A percentile compares a stretch with the other conserved stretches of the same genome.
These are phyloP conservation scores for Magnolia sinica DNA, from an alignment of 164 flowering plant species.

Conservation along the genomic window DNA sequence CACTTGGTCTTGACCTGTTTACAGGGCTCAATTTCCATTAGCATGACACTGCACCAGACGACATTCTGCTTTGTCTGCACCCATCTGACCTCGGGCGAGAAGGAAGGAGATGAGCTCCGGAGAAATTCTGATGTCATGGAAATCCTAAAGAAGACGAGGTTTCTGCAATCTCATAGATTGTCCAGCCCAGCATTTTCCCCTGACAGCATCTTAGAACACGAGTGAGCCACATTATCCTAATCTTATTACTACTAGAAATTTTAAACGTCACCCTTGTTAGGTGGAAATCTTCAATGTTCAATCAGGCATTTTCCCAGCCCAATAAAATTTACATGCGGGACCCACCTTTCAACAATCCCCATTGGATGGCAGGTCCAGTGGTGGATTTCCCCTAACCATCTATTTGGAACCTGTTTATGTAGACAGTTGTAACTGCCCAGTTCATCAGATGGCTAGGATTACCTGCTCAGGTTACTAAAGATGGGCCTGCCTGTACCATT, in stretches of 20 bases:
- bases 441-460: too few relatives aligned
- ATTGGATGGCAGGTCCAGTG: too few relatives aligned
- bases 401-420: too few relatives aligned
- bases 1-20: neutral
- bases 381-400: too few relatives aligned
- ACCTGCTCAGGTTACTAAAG: too few relatives aligned
- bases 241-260: neutral
- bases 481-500: neutral
- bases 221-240: constrained; percentile 23
- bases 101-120: constrained; percentile 65
- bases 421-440: too few relatives aligned
- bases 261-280: too few relatives aligned
- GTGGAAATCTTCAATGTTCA: too few relatives aligned
- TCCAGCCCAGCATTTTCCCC: constrained; percentile 34
- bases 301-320: too few relatives aligned
- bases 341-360: too few relatives aligned
- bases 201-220: constrained; percentile 46
- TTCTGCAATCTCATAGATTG: constrained; percentile 34
- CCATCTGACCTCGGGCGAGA: constrained; percentile 87
- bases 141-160: constrained; percentile 70
- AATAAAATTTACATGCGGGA: too few relatives aligned
- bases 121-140: constrained; percentile 74
- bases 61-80: constrained; percentile 80
- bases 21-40: constrained; percentile 84
- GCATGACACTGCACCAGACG: constrained; percentile 63